Conservation (phyloP, 805 yeast genomes). For the Ogataea neopini region DNA sequence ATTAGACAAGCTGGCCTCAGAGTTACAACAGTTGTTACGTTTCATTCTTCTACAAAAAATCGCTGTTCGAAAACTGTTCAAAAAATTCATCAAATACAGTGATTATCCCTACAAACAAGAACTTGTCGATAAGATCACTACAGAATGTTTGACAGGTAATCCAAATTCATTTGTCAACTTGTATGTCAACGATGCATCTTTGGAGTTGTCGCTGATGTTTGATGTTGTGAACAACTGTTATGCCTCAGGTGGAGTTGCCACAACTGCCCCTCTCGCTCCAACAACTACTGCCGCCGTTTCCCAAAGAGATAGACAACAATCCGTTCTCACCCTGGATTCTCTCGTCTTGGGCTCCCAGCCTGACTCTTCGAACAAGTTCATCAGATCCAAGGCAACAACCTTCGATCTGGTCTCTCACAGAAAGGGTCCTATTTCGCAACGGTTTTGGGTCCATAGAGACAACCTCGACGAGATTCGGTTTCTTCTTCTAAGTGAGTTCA, state of each 20-base stretch:
- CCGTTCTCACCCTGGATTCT: constrained; percentile 27
- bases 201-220: constrained; percentile 56
- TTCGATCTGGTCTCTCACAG: constrained; percentile 40
- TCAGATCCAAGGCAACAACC: constrained; percentile 29
- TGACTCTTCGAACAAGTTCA: constrained; percentile 10
- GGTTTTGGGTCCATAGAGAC: constrained; percentile 61
- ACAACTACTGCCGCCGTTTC: not conserved
- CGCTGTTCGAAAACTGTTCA: constrained; percentile 69
- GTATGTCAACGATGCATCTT: constrained; percentile 61
- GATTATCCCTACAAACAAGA: constrained; percentile 34
- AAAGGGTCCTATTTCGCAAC: constrained; percentile 37
- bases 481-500: constrained; percentile 44
- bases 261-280: not conserved
- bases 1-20: constrained; percentile 45
- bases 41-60: constrained; percentile 74
- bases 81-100: constrained; percentile 60
- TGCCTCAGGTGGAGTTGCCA: not conserved
- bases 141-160: constrained; percentile 35
- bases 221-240: constrained; percentile 42
- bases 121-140: constrained; percentile 34
- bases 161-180: constrained; percentile 59
- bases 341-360: constrained; percentile 18
- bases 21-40: constrained; percentile 65
- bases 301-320: constrained; percentile 10
- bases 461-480: constrained; percentile 56